Conservation (phyloP, 768 basidiomycete genomes). For the Mycena indigotica region DNA sequence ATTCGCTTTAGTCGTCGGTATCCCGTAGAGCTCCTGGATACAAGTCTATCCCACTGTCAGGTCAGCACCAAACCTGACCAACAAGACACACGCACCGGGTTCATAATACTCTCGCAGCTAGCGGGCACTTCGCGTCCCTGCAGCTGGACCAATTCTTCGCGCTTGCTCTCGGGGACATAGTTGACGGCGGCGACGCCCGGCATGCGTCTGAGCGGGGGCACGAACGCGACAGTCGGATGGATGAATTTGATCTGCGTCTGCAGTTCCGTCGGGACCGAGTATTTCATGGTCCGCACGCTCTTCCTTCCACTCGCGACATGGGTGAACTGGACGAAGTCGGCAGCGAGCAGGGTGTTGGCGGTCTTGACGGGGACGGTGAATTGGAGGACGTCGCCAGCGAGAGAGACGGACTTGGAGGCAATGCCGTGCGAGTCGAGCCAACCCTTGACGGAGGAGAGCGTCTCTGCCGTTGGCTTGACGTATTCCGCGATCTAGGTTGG, state of each 20-base stretch:
- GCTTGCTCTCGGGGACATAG: background rate
- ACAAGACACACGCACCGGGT: background rate
- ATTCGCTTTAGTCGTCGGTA: slow-evolving; percentile 9
- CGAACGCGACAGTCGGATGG: slow-evolving; percentile 36
- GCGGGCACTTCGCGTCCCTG: background rate
- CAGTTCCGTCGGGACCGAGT: slow-evolving; percentile 49
- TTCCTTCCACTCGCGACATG: slow-evolving; percentile 39
- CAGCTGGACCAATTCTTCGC: background rate
- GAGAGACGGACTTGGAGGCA: slow-evolving; percentile 37
- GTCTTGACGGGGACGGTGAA: slow-evolving; percentile 42
- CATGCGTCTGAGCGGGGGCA: background rate
- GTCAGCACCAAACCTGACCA: background rate
- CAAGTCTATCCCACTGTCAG: background rate
- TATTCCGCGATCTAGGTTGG: no score
- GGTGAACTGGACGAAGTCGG: slow-evolving; percentile 40
- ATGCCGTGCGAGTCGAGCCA: slow-evolving; percentile 51
- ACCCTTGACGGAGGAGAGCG: slow-evolving; percentile 13
- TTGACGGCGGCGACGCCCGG: background rate
- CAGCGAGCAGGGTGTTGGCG: slow-evolving; percentile 50
- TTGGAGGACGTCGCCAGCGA: slow-evolving; percentile 48
- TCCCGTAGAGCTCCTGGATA: slow-evolving; percentile 5
- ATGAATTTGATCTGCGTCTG: slow-evolving; percentile 47
- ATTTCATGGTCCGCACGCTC: slow-evolving; percentile 47
- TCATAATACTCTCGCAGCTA: slow-evolving; percentile 1
- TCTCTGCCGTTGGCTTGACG: no score